These are phyloP conservation scores for Polysphondylium violaceum DNA, from an alignment of 78 protist genomes.

Conservation along the genomic window DNA sequence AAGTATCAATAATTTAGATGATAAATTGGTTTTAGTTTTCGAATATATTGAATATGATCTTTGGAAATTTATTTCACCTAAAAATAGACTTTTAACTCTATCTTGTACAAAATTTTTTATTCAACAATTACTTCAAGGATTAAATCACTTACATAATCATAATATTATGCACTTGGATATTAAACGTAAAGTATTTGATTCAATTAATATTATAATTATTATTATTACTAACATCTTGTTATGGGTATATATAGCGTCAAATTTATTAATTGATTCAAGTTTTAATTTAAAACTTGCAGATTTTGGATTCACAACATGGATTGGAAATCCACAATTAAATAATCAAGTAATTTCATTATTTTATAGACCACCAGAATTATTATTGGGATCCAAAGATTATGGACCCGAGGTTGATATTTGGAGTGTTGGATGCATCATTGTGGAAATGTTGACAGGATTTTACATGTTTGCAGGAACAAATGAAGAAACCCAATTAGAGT, in stretches of 20 bases:
- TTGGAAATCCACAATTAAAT: slow-evolving; percentile 62
- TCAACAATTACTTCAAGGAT: slow-evolving; percentile 30
- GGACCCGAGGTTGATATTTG: slow-evolving; percentile 88
- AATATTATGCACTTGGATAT: slow-evolving; percentile 65
- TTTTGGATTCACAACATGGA: slow-evolving; percentile 87
- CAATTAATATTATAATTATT: neutral
- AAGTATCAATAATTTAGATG: neutral
- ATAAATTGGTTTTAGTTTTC: slow-evolving; percentile 44
- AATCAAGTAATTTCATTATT: slow-evolving; percentile 72
- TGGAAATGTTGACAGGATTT: slow-evolving; percentile 83
- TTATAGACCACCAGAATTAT: slow-evolving; percentile 92
- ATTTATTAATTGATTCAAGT: slow-evolving; percentile 76
- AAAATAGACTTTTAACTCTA: slow-evolving; percentile 20
- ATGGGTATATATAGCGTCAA: slow-evolving; percentile 80
- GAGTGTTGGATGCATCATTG: slow-evolving; percentile 89
- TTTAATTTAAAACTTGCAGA: slow-evolving; percentile 85
- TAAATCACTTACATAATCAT: slow-evolving; percentile 29
- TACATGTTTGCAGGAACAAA: slow-evolving; percentile 79
- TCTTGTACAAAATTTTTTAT: slow-evolving; percentile 41
- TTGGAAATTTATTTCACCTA: slow-evolving; percentile 70
- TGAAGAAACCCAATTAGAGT: slow-evolving; percentile 56
- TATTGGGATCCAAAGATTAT: slow-evolving; percentile 87
- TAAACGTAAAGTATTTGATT: slow-evolving; percentile 45
- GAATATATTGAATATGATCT: slow-evolving; percentile 66
- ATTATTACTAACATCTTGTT: neutral